Percentiles rank a stretch among this genome's conserved stretches.
Conservation (phyloP, 2,329 filamentous ascomycete species). For the Fusarium burgessii region DNA sequence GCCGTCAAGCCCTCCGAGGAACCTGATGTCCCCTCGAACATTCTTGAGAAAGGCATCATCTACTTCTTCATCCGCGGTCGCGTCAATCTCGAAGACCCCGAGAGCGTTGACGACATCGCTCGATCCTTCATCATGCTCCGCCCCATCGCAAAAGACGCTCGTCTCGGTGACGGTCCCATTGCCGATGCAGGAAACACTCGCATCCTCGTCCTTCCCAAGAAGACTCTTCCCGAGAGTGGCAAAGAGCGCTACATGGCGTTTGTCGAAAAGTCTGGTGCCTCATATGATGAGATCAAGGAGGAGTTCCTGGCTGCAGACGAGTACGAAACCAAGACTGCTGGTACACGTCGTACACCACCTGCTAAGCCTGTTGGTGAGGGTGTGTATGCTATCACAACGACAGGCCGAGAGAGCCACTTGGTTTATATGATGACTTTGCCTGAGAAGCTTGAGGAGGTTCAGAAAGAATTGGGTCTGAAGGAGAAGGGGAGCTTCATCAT, state of each 20-base stretch:
- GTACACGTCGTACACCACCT: conserved; percentile 74
- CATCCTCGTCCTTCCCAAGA: conserved; percentile 85
- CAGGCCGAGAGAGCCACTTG: conserved; percentile 78
- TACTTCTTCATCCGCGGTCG: conserved; percentile 91
- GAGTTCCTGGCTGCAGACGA: conserved; percentile 74
- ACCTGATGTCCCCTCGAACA: conserved; percentile 57
- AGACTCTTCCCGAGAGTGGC: conserved; percentile 77
- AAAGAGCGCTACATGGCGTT: conserved; percentile 83
- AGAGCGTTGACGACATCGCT: conserved; percentile 77
- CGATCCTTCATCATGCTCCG: conserved; percentile 84
- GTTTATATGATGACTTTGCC: conserved; percentile 85
- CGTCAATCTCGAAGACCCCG: conserved; percentile 77
- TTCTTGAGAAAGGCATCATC: conserved; percentile 88
- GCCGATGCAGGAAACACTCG: conserved; percentile 71
- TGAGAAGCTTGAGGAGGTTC: conserved; percentile 74
- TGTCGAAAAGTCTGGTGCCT: conserved; percentile 78
- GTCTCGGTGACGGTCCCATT: conserved; percentile 64
- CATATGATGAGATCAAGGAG: conserved; percentile 77
- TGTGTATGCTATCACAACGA: conserved; percentile 83
- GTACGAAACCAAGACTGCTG: conserved; percentile 81
- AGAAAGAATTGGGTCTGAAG: conserved; percentile 78
- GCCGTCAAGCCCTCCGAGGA: conserved; percentile 42
- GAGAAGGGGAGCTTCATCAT: conserved; percentile 81
- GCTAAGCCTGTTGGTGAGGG: conserved; percentile 85
- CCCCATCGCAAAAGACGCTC: conserved; percentile 75